Percentiles rank a stretch among this genome's conserved stretches.
Evolutionary conservation across 164 flowering plant species (phyloP).

Genomic region (Stephania japonica): DNA sequence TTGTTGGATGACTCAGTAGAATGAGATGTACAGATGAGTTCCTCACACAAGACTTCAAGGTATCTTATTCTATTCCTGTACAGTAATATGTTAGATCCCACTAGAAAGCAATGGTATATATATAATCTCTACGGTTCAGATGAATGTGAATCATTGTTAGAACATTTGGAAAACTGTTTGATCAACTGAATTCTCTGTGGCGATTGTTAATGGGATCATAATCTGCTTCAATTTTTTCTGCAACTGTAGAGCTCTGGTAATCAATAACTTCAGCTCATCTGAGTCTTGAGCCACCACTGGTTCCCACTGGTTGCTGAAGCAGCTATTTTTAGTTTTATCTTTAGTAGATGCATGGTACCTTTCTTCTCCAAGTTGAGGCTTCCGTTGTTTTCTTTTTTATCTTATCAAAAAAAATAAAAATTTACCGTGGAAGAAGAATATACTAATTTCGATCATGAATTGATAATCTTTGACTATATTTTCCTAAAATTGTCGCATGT

Average conservation of each 20-base stretch:
- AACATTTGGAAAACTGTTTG: neutral
- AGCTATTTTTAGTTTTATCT: neutral
- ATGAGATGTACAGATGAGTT: conserved; percentile 11
- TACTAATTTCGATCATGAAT: too few species aligned
- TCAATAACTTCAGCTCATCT: neutral
- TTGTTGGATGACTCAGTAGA: neutral
- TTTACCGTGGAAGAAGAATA: too few species aligned
- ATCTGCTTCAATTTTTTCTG: neutral
- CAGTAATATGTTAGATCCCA: neutral
- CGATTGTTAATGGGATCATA: neutral
- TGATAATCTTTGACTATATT: too few species aligned
- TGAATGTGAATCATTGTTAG: conserved; percentile 6
- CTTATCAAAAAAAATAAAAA: too few species aligned
- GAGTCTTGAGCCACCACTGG: neutral
- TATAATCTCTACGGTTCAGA: neutral
- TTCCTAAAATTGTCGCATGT: too few species aligned
- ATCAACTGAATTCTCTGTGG: neutral
- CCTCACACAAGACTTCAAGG: neutral
- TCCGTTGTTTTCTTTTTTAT: too few species aligned
- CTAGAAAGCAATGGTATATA: neutral
- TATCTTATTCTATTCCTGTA: conserved; percentile 6
- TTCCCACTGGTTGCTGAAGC: neutral
- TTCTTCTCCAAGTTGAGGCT: too few species aligned
- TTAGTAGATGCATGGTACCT: too few species aligned
- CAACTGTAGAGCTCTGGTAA: neutral